Evolutionary conservation across 2,329 filamentous ascomycete species (phyloP).

Genomic region (Cryoendolithus antarcticus): DNA sequence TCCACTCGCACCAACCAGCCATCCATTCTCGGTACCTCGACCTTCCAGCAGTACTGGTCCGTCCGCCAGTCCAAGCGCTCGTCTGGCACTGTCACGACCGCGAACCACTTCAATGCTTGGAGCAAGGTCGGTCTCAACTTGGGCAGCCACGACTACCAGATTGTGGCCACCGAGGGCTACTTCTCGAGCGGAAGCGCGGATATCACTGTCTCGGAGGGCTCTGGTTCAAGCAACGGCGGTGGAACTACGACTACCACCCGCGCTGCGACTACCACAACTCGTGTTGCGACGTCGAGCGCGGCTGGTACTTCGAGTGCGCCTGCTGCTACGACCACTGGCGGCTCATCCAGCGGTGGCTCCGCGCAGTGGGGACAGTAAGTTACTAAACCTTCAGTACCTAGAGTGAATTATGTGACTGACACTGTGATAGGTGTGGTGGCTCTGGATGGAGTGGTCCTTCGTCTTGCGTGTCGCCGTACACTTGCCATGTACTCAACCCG

Average conservation of each 20-base stretch:
- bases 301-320: background rate
- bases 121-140: constrained; percentile 14
- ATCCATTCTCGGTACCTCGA: constrained; percentile 28
- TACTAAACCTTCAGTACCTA: background rate
- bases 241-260: constrained; percentile 1
- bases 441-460: constrained; percentile 11
- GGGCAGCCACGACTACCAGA: constrained; percentile 27
- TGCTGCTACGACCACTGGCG: background rate
- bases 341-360: background rate
- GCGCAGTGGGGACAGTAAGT: constrained; percentile 4
- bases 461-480: constrained; percentile 12
- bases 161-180: constrained; percentile 33
- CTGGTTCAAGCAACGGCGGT: constrained; percentile 2
- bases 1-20: constrained; percentile 31
- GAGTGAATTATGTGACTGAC: background rate
- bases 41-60: constrained; percentile 33
- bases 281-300: background rate
- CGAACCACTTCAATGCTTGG: constrained; percentile 19
- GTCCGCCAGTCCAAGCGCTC: constrained; percentile 25
- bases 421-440: constrained; percentile 11
- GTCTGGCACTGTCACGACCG: constrained; percentile 15
- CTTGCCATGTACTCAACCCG: constrained; percentile 8
- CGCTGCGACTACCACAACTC: background rate
- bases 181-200: constrained; percentile 26
- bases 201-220: constrained; percentile 22